Conservation (phyloP, 2,329 filamentous ascomycete genomes). For the Hypoxylon rubiginosum region DNA sequence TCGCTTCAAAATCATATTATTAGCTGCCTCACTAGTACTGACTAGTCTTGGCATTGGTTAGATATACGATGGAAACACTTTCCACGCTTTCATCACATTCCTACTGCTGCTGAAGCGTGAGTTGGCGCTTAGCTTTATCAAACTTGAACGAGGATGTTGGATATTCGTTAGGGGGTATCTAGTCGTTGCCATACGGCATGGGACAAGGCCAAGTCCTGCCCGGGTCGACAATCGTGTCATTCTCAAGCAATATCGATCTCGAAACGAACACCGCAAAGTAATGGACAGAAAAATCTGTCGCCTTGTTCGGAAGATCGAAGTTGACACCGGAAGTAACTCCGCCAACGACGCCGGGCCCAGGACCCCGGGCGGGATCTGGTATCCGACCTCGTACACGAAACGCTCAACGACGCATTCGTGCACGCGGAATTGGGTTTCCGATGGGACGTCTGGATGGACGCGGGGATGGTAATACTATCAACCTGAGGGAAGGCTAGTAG, state of each 20-base stretch:
- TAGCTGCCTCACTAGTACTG: background rate
- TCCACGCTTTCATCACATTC: background rate
- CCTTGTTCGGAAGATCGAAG: conserved; percentile 16
- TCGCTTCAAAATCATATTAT: background rate
- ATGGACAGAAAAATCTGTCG: conserved; percentile 9
- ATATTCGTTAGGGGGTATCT: conserved; percentile 13
- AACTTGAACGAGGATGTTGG: conserved; percentile 19
- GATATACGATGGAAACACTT: background rate
- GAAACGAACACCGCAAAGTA: conserved; percentile 1
- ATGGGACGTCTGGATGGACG: conserved; percentile 11
- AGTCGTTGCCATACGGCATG: background rate
- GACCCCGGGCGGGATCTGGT: background rate
- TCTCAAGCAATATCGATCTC: background rate
- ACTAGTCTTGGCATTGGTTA: background rate
- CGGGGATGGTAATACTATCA: conserved; percentile 1
- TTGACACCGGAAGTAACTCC: conserved; percentile 2
- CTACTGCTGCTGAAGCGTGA: conserved; percentile 14
- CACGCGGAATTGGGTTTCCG: conserved; percentile 13
- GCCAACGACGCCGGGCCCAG: background rate
- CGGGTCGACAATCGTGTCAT: conserved; percentile 20
- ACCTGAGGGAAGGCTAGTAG: conserved; percentile 15
- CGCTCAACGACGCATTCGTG: conserved; percentile 13
- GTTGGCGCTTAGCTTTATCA: conserved; percentile 12
- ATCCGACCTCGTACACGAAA: conserved; percentile 6
- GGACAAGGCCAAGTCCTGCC: conserved; percentile 8